A percentile compares a stretch with the other conserved stretches of the same genome.
Evolutionary conservation across 2,329 filamentous ascomycete genomes (phyloP).

Genomic region (Neocucurbitaria cava): DNA sequence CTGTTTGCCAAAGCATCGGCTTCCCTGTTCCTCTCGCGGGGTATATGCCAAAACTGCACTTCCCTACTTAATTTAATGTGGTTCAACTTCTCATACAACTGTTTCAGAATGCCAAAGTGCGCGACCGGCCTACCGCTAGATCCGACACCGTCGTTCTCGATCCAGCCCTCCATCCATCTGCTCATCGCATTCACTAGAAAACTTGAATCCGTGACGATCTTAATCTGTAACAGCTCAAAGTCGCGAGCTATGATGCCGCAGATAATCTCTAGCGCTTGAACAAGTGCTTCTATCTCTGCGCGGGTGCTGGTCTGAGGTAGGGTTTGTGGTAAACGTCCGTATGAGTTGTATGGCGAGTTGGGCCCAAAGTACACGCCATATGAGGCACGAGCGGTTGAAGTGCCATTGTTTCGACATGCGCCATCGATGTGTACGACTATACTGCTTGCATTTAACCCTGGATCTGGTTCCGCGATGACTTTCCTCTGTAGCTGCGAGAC

Average conservation of each 20-base stretch:
- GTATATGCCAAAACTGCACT: conserved; percentile 38
- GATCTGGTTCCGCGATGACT: not conserved
- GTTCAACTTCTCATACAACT: conserved; percentile 22
- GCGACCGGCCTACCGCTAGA: conserved; percentile 27
- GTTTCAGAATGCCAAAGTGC: conserved; percentile 30
- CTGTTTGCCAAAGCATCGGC: conserved; percentile 25
- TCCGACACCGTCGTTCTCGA: conserved; percentile 35
- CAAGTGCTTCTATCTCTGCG: conserved; percentile 24
- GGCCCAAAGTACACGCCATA: conserved; percentile 26
- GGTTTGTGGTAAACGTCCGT: not conserved
- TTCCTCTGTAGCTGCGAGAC: conserved; percentile 10
- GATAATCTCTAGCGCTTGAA: conserved; percentile 7
- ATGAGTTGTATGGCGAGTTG: conserved; percentile 10
- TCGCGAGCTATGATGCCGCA: conserved; percentile 5
- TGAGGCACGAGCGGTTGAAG: conserved; percentile 8
- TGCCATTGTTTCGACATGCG: conserved; percentile 29
- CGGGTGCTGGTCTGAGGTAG: conserved; percentile 19
- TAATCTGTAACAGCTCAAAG: conserved; percentile 7
- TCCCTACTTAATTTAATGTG: conserved; percentile 12
- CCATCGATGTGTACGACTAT: conserved; percentile 31
- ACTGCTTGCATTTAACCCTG: not conserved
- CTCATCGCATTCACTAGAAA: conserved; percentile 44
- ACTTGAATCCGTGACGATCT: conserved; percentile 40
- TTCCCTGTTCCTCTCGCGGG: conserved; percentile 22
- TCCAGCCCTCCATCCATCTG: conserved; percentile 42